phyloP scores from a whole-genome alignment of 495 filamentous ascomycete species.

The Trichoderma asperelloides region DNA sequence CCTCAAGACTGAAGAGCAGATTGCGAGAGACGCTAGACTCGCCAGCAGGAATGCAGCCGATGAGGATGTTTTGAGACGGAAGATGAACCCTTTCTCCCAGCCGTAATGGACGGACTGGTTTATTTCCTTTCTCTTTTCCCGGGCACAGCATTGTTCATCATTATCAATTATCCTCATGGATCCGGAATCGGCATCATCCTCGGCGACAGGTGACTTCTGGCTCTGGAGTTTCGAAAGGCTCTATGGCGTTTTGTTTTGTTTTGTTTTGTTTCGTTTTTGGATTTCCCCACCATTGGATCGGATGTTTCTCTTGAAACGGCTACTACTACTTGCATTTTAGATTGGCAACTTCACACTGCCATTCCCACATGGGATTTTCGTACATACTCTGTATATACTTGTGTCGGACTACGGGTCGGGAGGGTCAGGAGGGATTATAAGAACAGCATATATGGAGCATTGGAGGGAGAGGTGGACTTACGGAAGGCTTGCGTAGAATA shows the following conservation, averaged over 20 bases:
- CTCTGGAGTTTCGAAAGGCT: neutral
- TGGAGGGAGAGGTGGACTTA: neutral
- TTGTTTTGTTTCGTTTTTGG: neutral
- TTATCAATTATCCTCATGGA: neutral
- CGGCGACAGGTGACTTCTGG: neutral
- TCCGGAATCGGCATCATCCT: neutral
- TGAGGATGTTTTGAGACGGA: constrained; percentile 32
- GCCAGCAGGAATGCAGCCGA: constrained; percentile 21
- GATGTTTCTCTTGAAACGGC: neutral
- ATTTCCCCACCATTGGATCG: neutral
- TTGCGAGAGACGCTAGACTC: constrained; percentile 27
- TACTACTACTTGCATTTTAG: neutral
- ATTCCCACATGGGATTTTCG: neutral
- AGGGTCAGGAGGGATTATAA: neutral
- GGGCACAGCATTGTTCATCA: neutral
- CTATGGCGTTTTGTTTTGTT: neutral
- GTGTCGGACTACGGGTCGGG: neutral
- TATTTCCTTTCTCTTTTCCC: neutral
- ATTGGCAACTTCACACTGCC: constrained; percentile 3
- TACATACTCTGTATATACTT: neutral
- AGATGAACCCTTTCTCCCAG: constrained; percentile 31
- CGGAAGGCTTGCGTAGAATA: neutral
- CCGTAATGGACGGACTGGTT: neutral
- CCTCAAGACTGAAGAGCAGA: constrained; percentile 27
- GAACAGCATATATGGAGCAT: constrained; percentile 2